These are phyloP conservation scores for Maudiozyma turicensis DNA, from an alignment of 805 yeast genomes.

Conservation along the genomic window DNA sequence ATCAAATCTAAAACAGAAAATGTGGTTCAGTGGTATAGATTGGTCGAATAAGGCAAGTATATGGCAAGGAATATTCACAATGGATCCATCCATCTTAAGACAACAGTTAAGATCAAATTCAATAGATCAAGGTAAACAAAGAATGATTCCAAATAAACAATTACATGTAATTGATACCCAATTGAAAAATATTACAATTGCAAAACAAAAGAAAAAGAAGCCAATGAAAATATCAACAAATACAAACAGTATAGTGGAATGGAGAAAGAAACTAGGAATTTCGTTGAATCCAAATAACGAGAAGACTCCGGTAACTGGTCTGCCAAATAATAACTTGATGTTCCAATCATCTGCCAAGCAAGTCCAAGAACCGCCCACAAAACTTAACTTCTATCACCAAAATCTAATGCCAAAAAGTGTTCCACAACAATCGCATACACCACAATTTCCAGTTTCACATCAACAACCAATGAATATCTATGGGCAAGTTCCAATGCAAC, in stretches of 20 bases:
- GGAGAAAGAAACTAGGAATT: constrained; percentile 29
- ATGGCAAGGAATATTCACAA: constrained; percentile 40
- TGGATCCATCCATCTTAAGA: background rate
- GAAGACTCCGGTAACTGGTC: background rate
- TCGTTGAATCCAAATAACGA: constrained; percentile 7
- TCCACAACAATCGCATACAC: too few relatives aligned
- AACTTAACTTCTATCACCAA: too few relatives aligned
- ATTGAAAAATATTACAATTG: constrained; percentile 19
- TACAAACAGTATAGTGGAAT: constrained; percentile 30
- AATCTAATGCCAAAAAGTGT: too few relatives aligned
- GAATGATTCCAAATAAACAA: constrained; percentile 15
- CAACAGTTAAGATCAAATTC: background rate
- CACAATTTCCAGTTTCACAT: too few relatives aligned
- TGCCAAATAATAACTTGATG: background rate
- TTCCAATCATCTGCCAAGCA: too few relatives aligned
- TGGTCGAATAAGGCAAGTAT: constrained; percentile 46
- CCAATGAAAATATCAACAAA: constrained; percentile 25
- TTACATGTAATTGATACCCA: constrained; percentile 24
- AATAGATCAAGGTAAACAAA: constrained; percentile 6
- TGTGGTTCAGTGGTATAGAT: constrained; percentile 58
- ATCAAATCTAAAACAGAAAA: constrained; percentile 49
- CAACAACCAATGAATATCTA: too few relatives aligned
- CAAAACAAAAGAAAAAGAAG: constrained; percentile 22
- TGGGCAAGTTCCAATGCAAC: too few relatives aligned
- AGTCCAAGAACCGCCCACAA: too few relatives aligned